Conservation (phyloP, 2,329 filamentous ascomycete species). For the Allantophomopsis cytisporea region DNA sequence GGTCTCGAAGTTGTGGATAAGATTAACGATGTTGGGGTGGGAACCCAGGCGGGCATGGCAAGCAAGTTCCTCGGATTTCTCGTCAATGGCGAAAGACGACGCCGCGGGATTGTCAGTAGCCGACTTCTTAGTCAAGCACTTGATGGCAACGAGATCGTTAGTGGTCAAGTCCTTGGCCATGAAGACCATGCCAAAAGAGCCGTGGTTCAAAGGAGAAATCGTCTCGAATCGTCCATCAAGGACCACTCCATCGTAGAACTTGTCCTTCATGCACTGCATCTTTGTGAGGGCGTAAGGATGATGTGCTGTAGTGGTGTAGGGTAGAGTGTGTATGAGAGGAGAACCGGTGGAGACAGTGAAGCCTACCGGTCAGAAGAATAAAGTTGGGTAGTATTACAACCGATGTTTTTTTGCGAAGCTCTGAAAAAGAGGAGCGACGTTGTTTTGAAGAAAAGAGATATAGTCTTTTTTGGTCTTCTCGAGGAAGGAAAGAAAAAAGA, state of each 20-base stretch:
- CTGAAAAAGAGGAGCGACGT: no score
- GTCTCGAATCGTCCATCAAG: conserved; percentile 85
- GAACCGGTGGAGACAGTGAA: conserved; percentile 3
- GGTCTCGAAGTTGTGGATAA: conserved; percentile 85
- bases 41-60: conserved; percentile 67
- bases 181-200: conserved; percentile 98
- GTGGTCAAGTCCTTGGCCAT: conserved; percentile 71
- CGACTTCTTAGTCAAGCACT: conserved; percentile 79
- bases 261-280: conserved; percentile 81
- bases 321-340: conserved; percentile 18
- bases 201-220: conserved; percentile 90
- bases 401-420: not conserved
- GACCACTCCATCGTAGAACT: conserved; percentile 66
- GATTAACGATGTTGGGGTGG: conserved; percentile 88
- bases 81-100: conserved; percentile 59
- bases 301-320: conserved; percentile 6
- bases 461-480: conserved; percentile 20
- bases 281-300: conserved; percentile 16
- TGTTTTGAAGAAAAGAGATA: not conserved
- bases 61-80: conserved; percentile 66
- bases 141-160: conserved; percentile 78
- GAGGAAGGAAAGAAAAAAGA: conserved; percentile 4
- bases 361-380: not conserved
- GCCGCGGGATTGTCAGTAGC: conserved; percentile 42
- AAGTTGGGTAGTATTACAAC: conserved; percentile 1